These are phyloP conservation scores for Fusarium duplospermum DNA, from an alignment of 2,329 filamentous ascomycete genomes.

Conservation along the genomic window DNA sequence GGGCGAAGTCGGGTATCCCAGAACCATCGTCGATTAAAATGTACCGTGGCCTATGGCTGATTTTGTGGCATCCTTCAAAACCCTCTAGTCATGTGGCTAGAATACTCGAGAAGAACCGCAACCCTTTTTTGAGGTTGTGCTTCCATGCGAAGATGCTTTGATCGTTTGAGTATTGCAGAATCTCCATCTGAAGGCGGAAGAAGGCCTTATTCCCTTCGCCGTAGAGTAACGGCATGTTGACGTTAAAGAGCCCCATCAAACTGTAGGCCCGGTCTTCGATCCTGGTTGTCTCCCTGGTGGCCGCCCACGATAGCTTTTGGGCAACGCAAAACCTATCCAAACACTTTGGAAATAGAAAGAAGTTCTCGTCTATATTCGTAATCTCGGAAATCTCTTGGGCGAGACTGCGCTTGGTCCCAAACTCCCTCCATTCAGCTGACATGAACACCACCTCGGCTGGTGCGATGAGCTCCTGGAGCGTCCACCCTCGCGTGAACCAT, in stretches of 20 bases:
- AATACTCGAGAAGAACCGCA: neutral
- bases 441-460: neutral
- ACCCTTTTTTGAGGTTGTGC: neutral
- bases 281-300: neutral
- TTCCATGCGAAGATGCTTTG: neutral
- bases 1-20: neutral
- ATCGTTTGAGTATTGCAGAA: neutral
- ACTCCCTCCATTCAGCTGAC: neutral
- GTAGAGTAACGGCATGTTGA: neutral
- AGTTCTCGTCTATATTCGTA: neutral
- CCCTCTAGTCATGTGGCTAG: neutral
- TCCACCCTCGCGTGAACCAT: neutral
- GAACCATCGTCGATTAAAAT: neutral
- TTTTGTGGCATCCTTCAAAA: neutral
- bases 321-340: neutral
- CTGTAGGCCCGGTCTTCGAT: neutral
- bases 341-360: neutral
- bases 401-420: neutral
- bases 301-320: neutral
- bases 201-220: neutral
- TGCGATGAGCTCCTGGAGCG: neutral
- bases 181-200: neutral
- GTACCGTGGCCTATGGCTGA: neutral
- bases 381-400: neutral
- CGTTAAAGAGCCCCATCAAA: neutral